Evolutionary conservation across 768 basidiomycete genomes (phyloP), one percentile per base, ranked within the genome.

Genomic region (Podaxis mareebaensis): DNA sequence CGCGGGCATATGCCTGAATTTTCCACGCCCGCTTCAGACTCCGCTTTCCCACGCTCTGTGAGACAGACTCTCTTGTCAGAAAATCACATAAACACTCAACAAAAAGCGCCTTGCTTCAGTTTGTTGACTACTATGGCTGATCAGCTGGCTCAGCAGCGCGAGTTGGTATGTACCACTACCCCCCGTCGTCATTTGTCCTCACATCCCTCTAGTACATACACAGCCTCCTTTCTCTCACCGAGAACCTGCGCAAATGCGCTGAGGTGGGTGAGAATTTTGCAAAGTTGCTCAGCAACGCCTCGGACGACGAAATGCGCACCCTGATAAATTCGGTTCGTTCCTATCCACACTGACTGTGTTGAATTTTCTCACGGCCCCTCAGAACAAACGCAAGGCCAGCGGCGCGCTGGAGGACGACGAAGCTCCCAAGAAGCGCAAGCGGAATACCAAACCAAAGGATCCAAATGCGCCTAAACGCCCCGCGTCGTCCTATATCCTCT

Each of bases 391-490:
- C 70, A 89, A 86, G 70, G 76, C 78, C 26, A 69, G 68, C n/a
- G 78, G 66, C 10, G 66, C 69, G 24, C 73, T 70, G 22, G 79
- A 77, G 2, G 82, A 80, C 53, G 74, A 70, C 28, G 81, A 77
- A 24, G 78, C 75, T 55, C 67, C 72, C 53, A 80, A 80, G 71
- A 90, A 86, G 73, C 81, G 84, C 67, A 85, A 82, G 73, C 83
- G 86, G 66, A 79, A 79, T 67, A 78, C 78, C 62, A 94, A 89
- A 76, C 89, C 90, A 68, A 81, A 89, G 75, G 96, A 99, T 70
- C 95, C 95, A 20, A 91, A 95, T 75, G 95, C 95, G 63, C 96
- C 96, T 36, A 97, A 96, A 73, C 89, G 94, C 8, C 96, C 96
- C 28, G 84, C 94, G 13, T 92, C 92, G 6, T 94, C 95, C 20